A percentile compares a stretch with the other conserved stretches of the same genome.
These are phyloP conservation scores for Bryoglossum gracile DNA, from an alignment of 495 filamentous ascomycete genomes.

Conservation along the genomic window DNA sequence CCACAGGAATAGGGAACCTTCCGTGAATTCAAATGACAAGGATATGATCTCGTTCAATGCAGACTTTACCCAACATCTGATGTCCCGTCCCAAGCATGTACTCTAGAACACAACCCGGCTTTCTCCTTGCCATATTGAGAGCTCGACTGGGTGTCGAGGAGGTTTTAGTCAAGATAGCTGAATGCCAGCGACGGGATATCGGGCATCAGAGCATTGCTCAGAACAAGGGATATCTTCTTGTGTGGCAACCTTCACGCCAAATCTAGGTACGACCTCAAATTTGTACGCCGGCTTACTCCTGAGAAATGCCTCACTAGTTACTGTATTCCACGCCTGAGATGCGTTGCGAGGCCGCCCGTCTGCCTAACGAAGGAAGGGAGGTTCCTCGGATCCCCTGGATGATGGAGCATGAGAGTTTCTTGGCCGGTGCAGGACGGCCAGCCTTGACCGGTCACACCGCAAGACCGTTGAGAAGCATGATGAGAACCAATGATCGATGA, in stretches of 20 bases:
- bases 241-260: slow-evolving; percentile 6
- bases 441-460: slow-evolving; percentile 10
- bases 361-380: slow-evolving; percentile 1
- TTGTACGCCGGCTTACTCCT: not conserved
- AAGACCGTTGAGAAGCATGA: slow-evolving; percentile 3
- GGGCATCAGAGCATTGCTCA: slow-evolving; percentile 12
- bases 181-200: slow-evolving; percentile 16
- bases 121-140: too few species aligned
- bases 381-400: not conserved
- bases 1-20: too few species aligned
- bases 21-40: too few species aligned
- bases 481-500: not conserved
- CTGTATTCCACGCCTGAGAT: slow-evolving; percentile 4
- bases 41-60: too few species aligned
- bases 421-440: slow-evolving; percentile 6
- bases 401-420: not conserved
- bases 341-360: slow-evolving; percentile 3
- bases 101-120: too few species aligned
- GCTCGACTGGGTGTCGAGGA: too few species aligned
- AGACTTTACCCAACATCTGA: too few species aligned
- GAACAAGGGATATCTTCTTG: not conserved
- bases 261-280: slow-evolving; percentile 2
- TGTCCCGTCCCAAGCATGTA: too few species aligned
- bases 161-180: too few species aligned
- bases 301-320: slow-evolving; percentile 11